Evolutionary conservation across 192 early-diverging fungal genomes (phyloP).

Genomic region (Backusella circina): DNA sequence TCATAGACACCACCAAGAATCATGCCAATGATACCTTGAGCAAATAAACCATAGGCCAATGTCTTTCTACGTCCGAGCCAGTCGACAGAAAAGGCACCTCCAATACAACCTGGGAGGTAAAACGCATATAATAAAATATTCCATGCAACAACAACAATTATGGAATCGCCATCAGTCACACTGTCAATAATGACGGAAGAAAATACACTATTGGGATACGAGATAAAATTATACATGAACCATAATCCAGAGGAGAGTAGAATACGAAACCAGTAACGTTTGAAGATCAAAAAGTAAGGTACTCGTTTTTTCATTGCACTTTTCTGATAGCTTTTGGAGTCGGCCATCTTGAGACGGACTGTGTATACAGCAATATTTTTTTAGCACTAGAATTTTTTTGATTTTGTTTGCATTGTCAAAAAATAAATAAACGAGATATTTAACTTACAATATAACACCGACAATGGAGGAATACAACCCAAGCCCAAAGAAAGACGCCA

Average conservation of each 20-base stretch:
- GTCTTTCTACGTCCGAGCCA: constrained; percentile 52
- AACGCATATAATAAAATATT: constrained; percentile 48
- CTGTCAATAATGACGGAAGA: constrained; percentile 38
- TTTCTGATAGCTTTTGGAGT: constrained; percentile 45
- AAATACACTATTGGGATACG: constrained; percentile 39
- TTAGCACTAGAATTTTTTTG: background rate
- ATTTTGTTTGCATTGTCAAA: background rate
- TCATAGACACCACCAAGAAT: constrained; percentile 46
- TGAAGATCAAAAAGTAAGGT: constrained; percentile 49
- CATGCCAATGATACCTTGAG: constrained; percentile 45
- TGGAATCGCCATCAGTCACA: constrained; percentile 17
- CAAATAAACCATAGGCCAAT: constrained; percentile 51
- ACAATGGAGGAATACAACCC: constrained; percentile 46
- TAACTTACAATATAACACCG: constrained; percentile 44
- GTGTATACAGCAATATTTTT: background rate
- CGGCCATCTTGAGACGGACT: constrained; percentile 54
- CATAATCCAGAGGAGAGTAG: constrained; percentile 39
- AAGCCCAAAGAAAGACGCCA: constrained; percentile 55
- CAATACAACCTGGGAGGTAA: constrained; percentile 52
- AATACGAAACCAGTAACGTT: constrained; percentile 51
- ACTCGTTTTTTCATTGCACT: constrained; percentile 45
- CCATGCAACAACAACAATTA: constrained; percentile 47
- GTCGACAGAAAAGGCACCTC: constrained; percentile 47
- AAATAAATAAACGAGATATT: background rate
- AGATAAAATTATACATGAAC: constrained; percentile 49